phyloP scores from a whole-genome alignment of 2,329 filamentous ascomycete species.

The Thielaviopsis euricoi region DNA sequence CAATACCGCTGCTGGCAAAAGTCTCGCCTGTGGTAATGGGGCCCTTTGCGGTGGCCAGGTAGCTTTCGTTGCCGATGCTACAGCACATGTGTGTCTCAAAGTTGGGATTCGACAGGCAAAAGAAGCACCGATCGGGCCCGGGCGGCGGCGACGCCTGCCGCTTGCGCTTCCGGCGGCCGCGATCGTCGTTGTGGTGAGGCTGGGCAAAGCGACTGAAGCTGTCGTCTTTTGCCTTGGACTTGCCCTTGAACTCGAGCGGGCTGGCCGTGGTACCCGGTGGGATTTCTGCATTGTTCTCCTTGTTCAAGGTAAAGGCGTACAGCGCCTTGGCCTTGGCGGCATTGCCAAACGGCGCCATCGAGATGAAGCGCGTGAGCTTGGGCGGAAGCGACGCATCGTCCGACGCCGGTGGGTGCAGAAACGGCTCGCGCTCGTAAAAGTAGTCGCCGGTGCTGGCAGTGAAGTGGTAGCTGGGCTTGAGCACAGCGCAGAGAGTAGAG shows the following conservation, averaged over 20 bases:
- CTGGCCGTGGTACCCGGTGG: constrained; percentile 59
- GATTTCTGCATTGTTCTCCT: constrained; percentile 27
- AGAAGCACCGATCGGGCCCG: constrained; percentile 73
- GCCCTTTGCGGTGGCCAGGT: constrained; percentile 83
- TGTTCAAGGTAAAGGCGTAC: constrained; percentile 54
- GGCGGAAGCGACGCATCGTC: constrained; percentile 23
- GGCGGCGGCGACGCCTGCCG: constrained; percentile 38
- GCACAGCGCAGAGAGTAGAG: constrained; percentile 56
- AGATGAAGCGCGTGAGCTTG: constrained; percentile 71
- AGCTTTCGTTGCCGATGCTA: constrained; percentile 73
- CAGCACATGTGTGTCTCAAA: constrained; percentile 77
- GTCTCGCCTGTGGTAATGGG: constrained; percentile 59
- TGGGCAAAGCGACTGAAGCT: constrained; percentile 11
- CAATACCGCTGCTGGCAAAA: constrained; percentile 46
- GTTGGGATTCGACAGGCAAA: constrained; percentile 79
- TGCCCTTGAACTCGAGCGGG: constrained; percentile 38
- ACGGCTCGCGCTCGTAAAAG: constrained; percentile 86
- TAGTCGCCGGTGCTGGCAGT: constrained; percentile 46
- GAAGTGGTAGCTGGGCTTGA: constrained; percentile 91
- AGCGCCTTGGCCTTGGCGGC: constrained; percentile 60
- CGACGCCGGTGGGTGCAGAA: constrained; percentile 52
- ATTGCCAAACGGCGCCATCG: constrained; percentile 66
- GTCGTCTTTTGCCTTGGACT: background rate
- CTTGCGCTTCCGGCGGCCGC: constrained; percentile 29
- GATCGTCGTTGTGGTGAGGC: constrained; percentile 26